These are phyloP conservation scores for Trichoderma atroviride DNA, from an alignment of 2,329 filamentous ascomycete species.

Conservation along the genomic window DNA sequence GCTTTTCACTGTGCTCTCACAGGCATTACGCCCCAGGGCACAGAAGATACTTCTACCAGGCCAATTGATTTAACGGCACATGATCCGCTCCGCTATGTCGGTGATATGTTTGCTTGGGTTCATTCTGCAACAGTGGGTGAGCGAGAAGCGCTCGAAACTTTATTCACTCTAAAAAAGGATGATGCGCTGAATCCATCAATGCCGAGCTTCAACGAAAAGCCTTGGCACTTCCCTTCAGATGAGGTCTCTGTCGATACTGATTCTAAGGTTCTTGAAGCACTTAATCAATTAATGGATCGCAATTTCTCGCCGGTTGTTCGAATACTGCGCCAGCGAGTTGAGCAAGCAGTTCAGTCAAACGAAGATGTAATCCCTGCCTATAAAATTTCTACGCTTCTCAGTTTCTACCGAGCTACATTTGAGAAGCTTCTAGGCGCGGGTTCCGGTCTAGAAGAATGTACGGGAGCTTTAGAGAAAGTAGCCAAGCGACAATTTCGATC, in stretches of 20 bases:
- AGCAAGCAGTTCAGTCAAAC: constrained; percentile 89
- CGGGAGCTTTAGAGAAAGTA: constrained; percentile 70
- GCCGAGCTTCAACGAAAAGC: constrained; percentile 77
- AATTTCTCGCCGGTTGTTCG: constrained; percentile 80
- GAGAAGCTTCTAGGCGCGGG: constrained; percentile 71
- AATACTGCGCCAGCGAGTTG: constrained; percentile 84
- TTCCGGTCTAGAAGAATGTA: constrained; percentile 69
- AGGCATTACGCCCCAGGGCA: constrained; percentile 63
- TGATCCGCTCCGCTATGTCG: constrained; percentile 86
- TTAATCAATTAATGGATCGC: constrained; percentile 84
- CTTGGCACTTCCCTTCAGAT: constrained; percentile 72
- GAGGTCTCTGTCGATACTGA: constrained; percentile 56
- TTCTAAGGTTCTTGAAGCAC: constrained; percentile 80
- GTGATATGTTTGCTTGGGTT: constrained; percentile 97
- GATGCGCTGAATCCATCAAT: constrained; percentile 78
- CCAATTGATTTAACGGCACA: constrained; percentile 94
- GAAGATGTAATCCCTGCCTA: constrained; percentile 88
- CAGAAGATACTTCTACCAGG: constrained; percentile 67
- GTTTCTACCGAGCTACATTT: constrained; percentile 88
- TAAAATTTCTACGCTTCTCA: constrained; percentile 84
- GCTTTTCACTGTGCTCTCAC: constrained; percentile 88
- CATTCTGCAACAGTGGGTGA: constrained; percentile 95
- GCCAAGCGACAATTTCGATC: constrained; percentile 81
- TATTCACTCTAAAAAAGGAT: constrained; percentile 89
- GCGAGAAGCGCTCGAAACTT: constrained; percentile 83